These are phyloP conservation scores for Zangia roseola DNA, from an alignment of 768 basidiomycete genomes.

Conservation along the genomic window DNA sequence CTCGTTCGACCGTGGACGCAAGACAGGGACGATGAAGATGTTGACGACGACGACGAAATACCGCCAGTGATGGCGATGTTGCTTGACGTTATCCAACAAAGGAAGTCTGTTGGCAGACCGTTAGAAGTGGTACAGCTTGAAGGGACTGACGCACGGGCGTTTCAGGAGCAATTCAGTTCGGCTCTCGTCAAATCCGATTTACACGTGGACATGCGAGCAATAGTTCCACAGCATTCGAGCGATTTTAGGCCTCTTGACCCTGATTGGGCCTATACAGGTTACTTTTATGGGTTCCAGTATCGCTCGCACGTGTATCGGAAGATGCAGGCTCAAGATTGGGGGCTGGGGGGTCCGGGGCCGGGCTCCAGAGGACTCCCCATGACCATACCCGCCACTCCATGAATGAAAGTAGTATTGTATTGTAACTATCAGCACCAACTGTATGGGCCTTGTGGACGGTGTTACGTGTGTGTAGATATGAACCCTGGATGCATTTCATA, in stretches of 20 bases:
- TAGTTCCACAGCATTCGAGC: constrained; percentile 10
- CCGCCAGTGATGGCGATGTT: constrained; percentile 30
- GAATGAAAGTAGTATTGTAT: constrained; percentile 3
- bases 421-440: constrained; percentile 2
- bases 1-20: constrained; percentile 28
- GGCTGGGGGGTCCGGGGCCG: constrained; percentile 20
- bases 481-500: constrained; percentile 3
- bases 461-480: constrained; percentile 9
- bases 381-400: constrained; percentile 26
- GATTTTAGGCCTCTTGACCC: constrained; percentile 21
- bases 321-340: constrained; percentile 29
- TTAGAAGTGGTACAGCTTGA: constrained; percentile 27
- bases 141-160: constrained; percentile 19
- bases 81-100: constrained; percentile 32
- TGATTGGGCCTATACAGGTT: constrained; percentile 29
- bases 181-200: constrained; percentile 28
- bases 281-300: constrained; percentile 33
- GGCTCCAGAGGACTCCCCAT: constrained; percentile 26
- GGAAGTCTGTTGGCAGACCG: constrained; percentile 30
- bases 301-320: constrained; percentile 31
- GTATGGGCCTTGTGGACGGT: not conserved
- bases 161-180: constrained; percentile 26
- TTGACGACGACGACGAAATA: constrained; percentile 34
- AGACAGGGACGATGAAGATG: constrained; percentile 30
- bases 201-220: constrained; percentile 24